phyloP scores from a whole-genome alignment of 257 asterid species.

The Fraxinus americana region DNA sequence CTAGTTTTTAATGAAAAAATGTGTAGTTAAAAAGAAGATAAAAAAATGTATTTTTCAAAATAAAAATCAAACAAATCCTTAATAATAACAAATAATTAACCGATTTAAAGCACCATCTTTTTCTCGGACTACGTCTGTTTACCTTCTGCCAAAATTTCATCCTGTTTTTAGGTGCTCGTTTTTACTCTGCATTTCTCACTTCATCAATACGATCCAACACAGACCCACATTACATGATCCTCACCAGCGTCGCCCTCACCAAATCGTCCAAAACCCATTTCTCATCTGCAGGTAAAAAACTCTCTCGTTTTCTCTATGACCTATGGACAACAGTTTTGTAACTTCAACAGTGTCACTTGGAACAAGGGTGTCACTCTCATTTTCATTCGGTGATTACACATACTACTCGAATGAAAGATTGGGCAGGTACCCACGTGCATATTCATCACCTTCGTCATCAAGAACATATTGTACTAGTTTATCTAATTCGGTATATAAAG shows the following conservation, averaged over 20 bases:
- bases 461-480: constrained; percentile 59
- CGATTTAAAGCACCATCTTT: too few species aligned
- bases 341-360: constrained; percentile 58
- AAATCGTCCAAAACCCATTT: constrained; percentile 16
- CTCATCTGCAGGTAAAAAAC: constrained; percentile 40
- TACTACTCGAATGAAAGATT: constrained; percentile 41
- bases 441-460: constrained; percentile 40
- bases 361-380: constrained; percentile 50
- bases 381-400: constrained; percentile 45
- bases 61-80: too few species aligned
- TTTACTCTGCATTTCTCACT: constrained; percentile 9
- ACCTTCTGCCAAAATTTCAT: too few species aligned
- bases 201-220: not conserved
- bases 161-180: too few species aligned
- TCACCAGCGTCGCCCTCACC: not conserved
- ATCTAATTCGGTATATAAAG: constrained; percentile 38
- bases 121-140: too few species aligned
- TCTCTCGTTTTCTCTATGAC: constrained; percentile 27
- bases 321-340: constrained; percentile 59
- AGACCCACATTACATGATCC: not conserved
- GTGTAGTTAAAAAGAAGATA: too few species aligned
- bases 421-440: constrained; percentile 38
- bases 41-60: too few species aligned
- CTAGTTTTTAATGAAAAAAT: too few species aligned
- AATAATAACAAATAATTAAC: too few species aligned